Evolutionary conservation across 2,329 filamentous ascomycete genomes (phyloP).

Genomic region (Colletotrichum trifolii): DNA sequence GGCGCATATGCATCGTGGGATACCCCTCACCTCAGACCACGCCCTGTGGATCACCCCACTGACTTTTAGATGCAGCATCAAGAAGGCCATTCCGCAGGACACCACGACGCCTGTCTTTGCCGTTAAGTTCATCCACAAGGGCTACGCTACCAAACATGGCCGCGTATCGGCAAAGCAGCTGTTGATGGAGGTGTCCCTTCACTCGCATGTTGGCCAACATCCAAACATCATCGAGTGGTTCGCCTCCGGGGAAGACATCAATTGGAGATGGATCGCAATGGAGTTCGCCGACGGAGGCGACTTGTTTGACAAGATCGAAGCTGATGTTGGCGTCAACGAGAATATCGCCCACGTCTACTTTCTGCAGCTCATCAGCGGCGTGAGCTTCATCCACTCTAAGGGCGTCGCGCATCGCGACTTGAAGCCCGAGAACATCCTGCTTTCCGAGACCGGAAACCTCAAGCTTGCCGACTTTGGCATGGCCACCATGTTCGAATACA

Average conservation of each 20-base stretch:
- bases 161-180: slow-evolving; percentile 91
- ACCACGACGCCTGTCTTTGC: slow-evolving; percentile 83
- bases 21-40: slow-evolving; percentile 18
- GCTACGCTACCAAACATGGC: slow-evolving; percentile 89
- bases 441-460: slow-evolving; percentile 84
- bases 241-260: slow-evolving; percentile 82
- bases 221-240: slow-evolving; percentile 95
- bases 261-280: slow-evolving; percentile 99
- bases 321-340: slow-evolving; percentile 92
- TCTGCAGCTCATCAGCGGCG: slow-evolving; percentile 86
- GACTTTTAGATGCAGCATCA: slow-evolving; percentile 70
- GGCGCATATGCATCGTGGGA: slow-evolving; percentile 95
- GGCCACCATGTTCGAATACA: slow-evolving; percentile 92
- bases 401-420: slow-evolving; percentile 93
- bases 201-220: slow-evolving; percentile 89
- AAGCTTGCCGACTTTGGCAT: slow-evolving; percentile 98
- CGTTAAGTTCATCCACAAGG: slow-evolving; percentile 98
- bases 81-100: slow-evolving; percentile 86
- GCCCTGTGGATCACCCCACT: slow-evolving; percentile 22
- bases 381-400: slow-evolving; percentile 95
- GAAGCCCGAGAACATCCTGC: slow-evolving; percentile 94
- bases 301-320: slow-evolving; percentile 99
- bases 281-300: slow-evolving; percentile 95
- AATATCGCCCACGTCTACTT: slow-evolving; percentile 98
- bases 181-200: slow-evolving; percentile 89